Percentiles rank a stretch among this genome's conserved stretches.
Evolutionary conservation across 1,284 basidiomycete species (phyloP).

Genomic region (Ganoderma lucidum): DNA sequence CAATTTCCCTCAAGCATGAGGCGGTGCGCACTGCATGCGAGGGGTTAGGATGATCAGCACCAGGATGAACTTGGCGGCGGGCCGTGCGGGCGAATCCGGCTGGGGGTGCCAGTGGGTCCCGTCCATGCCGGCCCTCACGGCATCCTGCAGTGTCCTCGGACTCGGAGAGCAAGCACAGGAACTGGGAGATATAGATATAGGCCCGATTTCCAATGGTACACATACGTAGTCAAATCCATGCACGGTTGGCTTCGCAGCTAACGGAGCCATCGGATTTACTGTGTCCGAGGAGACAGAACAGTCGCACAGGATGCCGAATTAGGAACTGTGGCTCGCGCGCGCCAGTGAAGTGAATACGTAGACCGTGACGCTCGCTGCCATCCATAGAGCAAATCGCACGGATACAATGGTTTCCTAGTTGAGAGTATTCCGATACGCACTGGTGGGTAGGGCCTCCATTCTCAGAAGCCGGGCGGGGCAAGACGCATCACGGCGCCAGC

Average conservation of each 20-base stretch:
- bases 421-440: background rate
- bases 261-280: background rate
- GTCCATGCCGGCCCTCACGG: background rate
- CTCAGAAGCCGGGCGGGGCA: background rate
- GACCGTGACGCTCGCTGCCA: too few relatives aligned
- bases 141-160: background rate
- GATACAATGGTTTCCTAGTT: background rate
- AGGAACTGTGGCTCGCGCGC: background rate
- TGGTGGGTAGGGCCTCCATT: background rate
- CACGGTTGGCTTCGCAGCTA: background rate
- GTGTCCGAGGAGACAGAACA: background rate
- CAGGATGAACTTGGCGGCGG: background rate
- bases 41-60: background rate
- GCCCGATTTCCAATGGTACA: background rate
- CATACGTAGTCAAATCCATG: background rate
- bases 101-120: background rate
- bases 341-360: background rate
- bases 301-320: background rate
- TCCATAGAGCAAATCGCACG: background rate
- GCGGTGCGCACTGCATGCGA: background rate
- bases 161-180: background rate
- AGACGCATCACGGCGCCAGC: background rate
- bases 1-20: background rate
- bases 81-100: conserved; percentile 5
- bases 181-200: background rate